Evolutionary conservation across 2,329 filamentous ascomycete genomes (phyloP).

Genomic region (Berkeleyomyces basicola): DNA sequence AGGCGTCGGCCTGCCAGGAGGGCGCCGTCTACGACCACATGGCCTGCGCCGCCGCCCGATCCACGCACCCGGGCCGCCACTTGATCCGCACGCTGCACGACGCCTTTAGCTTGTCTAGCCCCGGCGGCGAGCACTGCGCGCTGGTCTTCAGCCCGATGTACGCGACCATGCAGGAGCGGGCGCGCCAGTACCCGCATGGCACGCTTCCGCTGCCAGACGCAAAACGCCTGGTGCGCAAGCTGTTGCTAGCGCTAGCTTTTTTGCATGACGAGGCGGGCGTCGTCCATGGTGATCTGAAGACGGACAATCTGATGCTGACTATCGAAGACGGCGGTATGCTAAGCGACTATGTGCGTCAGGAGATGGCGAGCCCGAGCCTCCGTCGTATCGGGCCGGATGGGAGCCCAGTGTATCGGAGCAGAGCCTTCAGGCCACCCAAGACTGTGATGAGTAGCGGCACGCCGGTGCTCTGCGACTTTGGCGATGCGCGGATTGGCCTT

Average conservation of each 20-base stretch:
- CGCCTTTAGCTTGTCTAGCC: constrained; percentile 1
- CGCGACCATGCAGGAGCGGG: constrained; percentile 6
- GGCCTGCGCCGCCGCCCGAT: not conserved
- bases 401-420: not conserved
- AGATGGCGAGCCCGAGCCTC: not conserved
- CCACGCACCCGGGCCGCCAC: constrained; percentile 7
- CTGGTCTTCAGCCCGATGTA: constrained; percentile 11
- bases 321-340: constrained; percentile 12
- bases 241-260: constrained; percentile 11
- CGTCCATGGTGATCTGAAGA: constrained; percentile 12
- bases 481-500: constrained; percentile 8
- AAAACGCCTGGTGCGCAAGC: constrained; percentile 1
- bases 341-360: constrained; percentile 4
- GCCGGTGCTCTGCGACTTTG: constrained; percentile 10
- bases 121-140: constrained; percentile 6
- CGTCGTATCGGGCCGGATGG: not conserved
- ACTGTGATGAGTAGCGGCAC: not conserved
- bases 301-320: constrained; percentile 13
- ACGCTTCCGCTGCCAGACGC: constrained; percentile 1
- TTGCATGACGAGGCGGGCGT: constrained; percentile 9
- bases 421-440: constrained; percentile 2
- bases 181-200: constrained; percentile 1
- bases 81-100: constrained; percentile 8
- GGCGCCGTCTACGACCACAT: constrained; percentile 7
- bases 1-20: not conserved